Percentiles rank a stretch among this genome's conserved stretches.
Conservation (phyloP, 192 early-diverging fungal species). For the Coemansia sp. region DNA sequence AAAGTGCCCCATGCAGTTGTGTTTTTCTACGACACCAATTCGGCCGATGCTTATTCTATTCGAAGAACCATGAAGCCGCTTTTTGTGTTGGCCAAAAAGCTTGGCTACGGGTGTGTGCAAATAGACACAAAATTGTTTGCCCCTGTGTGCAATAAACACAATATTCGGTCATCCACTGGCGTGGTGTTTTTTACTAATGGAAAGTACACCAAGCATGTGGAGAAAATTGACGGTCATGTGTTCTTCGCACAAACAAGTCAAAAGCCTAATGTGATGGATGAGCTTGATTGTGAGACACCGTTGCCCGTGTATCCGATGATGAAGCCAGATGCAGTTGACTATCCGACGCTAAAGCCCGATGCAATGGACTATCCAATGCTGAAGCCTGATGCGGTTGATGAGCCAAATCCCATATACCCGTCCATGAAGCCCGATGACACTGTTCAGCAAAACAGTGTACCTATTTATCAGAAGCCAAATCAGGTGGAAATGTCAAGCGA, state of each 20-base stretch:
- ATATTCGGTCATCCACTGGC: not conserved
- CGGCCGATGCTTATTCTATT: not conserved
- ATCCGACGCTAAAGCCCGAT: not conserved
- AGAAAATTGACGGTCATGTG: not conserved
- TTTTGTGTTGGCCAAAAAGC: not conserved
- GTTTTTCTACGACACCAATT: not conserved
- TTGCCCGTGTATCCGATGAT: not conserved
- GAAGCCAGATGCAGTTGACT: not conserved
- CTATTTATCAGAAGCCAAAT: slow-evolving; percentile 1
- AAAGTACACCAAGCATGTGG: slow-evolving; percentile 5
- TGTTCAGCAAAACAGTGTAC: not conserved
- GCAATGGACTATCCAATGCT: not conserved
- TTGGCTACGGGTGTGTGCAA: not conserved
- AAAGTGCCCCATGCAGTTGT: not conserved
- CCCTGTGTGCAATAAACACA: not conserved
- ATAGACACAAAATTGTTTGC: not conserved
- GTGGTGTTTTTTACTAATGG: not conserved
- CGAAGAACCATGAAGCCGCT: not conserved
- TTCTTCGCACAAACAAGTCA: not conserved
- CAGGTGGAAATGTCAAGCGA: not conserved
- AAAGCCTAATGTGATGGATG: not conserved
- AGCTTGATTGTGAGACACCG: not conserved
- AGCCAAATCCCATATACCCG: not conserved
- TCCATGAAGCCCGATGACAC: not conserved
- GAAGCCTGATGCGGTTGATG: slow-evolving; percentile 3